Percentiles rank a stretch among this genome's conserved stretches.
Evolutionary conservation across 23 red algal species (phyloP).

Genomic region (Gracilaria caudata): DNA sequence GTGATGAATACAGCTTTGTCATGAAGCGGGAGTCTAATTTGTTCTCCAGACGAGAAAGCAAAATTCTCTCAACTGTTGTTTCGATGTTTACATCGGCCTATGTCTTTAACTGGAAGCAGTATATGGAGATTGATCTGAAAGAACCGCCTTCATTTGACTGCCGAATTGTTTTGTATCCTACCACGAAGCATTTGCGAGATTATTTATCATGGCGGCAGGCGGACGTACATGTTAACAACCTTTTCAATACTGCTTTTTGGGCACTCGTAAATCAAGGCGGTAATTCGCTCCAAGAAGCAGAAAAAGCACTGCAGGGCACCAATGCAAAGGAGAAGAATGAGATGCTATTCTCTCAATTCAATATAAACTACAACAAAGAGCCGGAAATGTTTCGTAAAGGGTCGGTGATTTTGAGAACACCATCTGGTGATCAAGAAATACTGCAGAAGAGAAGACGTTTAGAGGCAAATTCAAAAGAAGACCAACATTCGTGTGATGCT

Average conservation of each 20-base stretch:
- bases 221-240: slow-evolving; percentile 88
- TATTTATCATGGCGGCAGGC: slow-evolving; percentile 94
- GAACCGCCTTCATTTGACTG: slow-evolving; percentile 85
- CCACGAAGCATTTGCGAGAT: slow-evolving; percentile 68
- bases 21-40: slow-evolving; percentile 64
- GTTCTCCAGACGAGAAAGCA: slow-evolving; percentile 72
- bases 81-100: slow-evolving; percentile 80
- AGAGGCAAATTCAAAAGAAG: neutral
- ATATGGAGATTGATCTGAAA: slow-evolving; percentile 48
- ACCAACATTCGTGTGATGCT: neutral
- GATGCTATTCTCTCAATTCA: slow-evolving; percentile 84
- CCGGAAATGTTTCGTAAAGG: slow-evolving; percentile 84
- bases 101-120: slow-evolving; percentile 59
- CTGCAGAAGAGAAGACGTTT: slow-evolving; percentile 5
- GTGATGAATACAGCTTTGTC: slow-evolving; percentile 91
- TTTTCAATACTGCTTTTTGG: slow-evolving; percentile 96
- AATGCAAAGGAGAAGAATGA: slow-evolving; percentile 86
- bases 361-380: slow-evolving; percentile 88
- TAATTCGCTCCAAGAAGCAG: slow-evolving; percentile 48
- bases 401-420: slow-evolving; percentile 42
- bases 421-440: neutral
- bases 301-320: slow-evolving; percentile 71
- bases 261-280: slow-evolving; percentile 73
- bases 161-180: slow-evolving; percentile 79
- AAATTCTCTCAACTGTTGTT: slow-evolving; percentile 83